A percentile compares a stretch with the other conserved stretches of the same genome.
These are phyloP conservation scores for Xylaria sp. DNA, from an alignment of 2,329 filamentous ascomycete species.

Conservation along the genomic window DNA sequence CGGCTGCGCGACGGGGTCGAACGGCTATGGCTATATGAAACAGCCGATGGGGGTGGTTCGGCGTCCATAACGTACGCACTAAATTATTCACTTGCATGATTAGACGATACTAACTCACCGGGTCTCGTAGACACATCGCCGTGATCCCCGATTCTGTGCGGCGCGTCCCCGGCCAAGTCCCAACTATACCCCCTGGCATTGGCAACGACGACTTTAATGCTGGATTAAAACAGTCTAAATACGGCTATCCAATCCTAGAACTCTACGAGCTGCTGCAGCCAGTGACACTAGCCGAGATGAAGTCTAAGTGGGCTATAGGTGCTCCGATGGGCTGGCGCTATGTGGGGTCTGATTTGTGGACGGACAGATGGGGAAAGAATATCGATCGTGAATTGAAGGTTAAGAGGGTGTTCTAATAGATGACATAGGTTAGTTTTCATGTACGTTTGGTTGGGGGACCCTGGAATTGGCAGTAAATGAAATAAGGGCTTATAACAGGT, in stretches of 20 bases:
- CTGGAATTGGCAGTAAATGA: too few species aligned
- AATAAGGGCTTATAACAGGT: too few species aligned
- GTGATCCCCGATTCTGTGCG: slow-evolving; percentile 23
- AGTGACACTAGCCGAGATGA: slow-evolving; percentile 26
- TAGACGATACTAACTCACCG: not conserved
- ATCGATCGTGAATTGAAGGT: slow-evolving; percentile 15
- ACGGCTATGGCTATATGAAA: slow-evolving; percentile 27
- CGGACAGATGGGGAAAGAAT: slow-evolving; percentile 17
- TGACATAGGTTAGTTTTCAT: not conserved
- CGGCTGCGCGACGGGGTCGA: slow-evolving; percentile 25
- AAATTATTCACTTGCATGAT: not conserved
- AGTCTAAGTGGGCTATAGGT: slow-evolving; percentile 23
- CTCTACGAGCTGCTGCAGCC: slow-evolving; percentile 25
- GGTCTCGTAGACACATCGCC: slow-evolving; percentile 20
- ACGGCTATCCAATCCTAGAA: slow-evolving; percentile 24
- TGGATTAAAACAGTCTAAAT: slow-evolving; percentile 23
- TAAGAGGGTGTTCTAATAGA: slow-evolving; percentile 22
- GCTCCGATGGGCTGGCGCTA: slow-evolving; percentile 29
- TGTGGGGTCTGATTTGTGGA: slow-evolving; percentile 14
- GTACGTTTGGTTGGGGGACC: not conserved
- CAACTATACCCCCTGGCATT: slow-evolving; percentile 17
- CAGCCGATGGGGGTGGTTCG: slow-evolving; percentile 10
- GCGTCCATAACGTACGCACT: slow-evolving; percentile 21
- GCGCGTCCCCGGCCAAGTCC: slow-evolving; percentile 16
- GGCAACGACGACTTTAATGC: slow-evolving; percentile 27